Evolutionary conservation across 78 protist genomes (phyloP).

Genomic region (Chrysochromulina tobinii): DNA sequence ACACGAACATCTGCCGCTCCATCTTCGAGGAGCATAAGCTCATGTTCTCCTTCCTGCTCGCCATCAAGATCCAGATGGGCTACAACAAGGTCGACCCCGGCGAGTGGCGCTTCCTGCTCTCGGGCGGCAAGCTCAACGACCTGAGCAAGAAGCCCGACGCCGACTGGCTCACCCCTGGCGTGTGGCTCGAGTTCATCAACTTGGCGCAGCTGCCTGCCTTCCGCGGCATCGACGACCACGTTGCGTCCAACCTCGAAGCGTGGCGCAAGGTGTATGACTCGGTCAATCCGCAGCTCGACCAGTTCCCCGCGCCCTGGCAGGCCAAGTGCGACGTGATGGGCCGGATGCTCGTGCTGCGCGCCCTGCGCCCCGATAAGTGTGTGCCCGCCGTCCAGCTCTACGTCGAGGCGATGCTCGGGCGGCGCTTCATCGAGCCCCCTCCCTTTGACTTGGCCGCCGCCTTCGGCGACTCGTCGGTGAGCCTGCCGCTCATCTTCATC

Average conservation of each 20-base stretch:
- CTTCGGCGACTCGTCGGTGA: constrained; percentile 61
- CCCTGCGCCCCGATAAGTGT: constrained; percentile 75
- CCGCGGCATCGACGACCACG: constrained; percentile 44
- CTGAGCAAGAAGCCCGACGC: constrained; percentile 59
- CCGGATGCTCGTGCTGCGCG: constrained; percentile 52
- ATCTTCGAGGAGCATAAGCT: constrained; percentile 67
- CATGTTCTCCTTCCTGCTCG: constrained; percentile 64
- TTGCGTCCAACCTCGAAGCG: neutral
- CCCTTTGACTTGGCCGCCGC: constrained; percentile 67
- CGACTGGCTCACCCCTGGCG: constrained; percentile 64
- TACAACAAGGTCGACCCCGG: constrained; percentile 3
- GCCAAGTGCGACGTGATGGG: constrained; percentile 12
- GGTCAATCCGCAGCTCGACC: constrained; percentile 27
- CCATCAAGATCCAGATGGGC: constrained; percentile 48
- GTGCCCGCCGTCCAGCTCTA: constrained; percentile 55
- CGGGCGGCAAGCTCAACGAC: constrained; percentile 48
- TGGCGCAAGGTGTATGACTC: constrained; percentile 57
- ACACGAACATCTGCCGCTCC: constrained; percentile 66
- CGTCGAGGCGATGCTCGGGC: constrained; percentile 49
- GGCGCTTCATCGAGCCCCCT: constrained; percentile 77
- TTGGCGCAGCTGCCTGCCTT: constrained; percentile 56
- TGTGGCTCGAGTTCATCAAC: constrained; percentile 73
- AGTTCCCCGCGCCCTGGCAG: constrained; percentile 46
- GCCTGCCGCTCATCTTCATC: constrained; percentile 83
- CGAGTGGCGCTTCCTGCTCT: constrained; percentile 74